These are phyloP conservation scores for Solanum hybrid DNA, from an alignment of 305 asterid genomes.

Conservation along the genomic window DNA sequence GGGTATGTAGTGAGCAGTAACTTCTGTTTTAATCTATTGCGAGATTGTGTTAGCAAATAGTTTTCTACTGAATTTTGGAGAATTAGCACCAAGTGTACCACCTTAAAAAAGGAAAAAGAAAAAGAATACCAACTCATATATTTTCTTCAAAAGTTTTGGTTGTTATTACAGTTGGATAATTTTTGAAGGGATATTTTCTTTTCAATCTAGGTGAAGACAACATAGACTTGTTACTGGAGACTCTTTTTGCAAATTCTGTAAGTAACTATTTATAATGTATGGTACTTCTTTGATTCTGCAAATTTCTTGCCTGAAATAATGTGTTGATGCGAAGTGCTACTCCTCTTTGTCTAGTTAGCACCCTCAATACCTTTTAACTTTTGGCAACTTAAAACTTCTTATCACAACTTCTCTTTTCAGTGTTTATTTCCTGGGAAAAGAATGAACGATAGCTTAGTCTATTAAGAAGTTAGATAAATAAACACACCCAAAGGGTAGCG, in stretches of 20 bases:
- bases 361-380: neutral
- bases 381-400: neutral
- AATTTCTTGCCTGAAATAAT: neutral
- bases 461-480: neutral
- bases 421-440: neutral
- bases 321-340: neutral
- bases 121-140: neutral
- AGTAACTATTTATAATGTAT: constrained; percentile 18
- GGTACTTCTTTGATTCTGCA: neutral
- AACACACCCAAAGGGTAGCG: neutral
- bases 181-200: constrained; percentile 14
- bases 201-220: constrained; percentile 57
- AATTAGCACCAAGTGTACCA: neutral
- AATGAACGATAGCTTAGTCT: neutral
- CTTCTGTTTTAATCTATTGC: neutral
- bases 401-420: neutral
- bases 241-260: constrained; percentile 67
- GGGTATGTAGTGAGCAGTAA: constrained; percentile 31
- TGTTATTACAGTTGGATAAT: neutral
- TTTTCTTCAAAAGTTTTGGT: neutral
- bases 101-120: neutral
- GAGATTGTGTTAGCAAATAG: constrained; percentile 5
- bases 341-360: neutral
- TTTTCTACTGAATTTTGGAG: neutral
- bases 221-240: constrained; percentile 62